These are phyloP conservation scores for Lodderomyces elongisporus DNA, from an alignment of 1,139 yeast genomes.

Conservation along the genomic window DNA sequence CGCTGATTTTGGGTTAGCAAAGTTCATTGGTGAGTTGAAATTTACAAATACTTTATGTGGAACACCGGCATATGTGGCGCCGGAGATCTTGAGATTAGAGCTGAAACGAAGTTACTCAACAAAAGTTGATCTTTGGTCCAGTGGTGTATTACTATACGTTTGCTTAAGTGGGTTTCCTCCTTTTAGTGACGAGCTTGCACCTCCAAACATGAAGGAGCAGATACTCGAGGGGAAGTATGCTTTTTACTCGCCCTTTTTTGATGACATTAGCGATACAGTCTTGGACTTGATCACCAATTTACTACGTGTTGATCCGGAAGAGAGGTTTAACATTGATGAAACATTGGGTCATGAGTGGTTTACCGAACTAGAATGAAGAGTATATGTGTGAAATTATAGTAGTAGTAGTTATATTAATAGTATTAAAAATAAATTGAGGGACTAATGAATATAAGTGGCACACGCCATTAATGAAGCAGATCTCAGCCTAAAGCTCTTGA, in stretches of 20 bases:
- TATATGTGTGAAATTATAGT: no score
- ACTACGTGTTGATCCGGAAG: slow-evolving; percentile 52
- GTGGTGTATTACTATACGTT: slow-evolving; percentile 70
- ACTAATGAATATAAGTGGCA: no score
- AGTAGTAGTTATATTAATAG: no score
- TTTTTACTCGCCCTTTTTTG: slow-evolving; percentile 79
- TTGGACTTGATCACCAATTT: slow-evolving; percentile 61
- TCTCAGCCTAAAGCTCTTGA: no score
- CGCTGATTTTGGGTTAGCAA: slow-evolving; percentile 79
- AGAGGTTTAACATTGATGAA: slow-evolving; percentile 47
- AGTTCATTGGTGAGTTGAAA: slow-evolving; percentile 70
- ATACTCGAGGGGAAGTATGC: slow-evolving; percentile 63
- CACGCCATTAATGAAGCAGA: no score
- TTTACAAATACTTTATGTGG: slow-evolving; percentile 79
- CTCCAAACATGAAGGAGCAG: slow-evolving; percentile 74
- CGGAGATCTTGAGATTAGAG: slow-evolving; percentile 50
- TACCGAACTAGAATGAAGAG: slow-evolving; percentile 6
- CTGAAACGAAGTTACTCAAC: slow-evolving; percentile 54
- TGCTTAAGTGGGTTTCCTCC: slow-evolving; percentile 85
- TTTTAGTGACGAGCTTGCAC: slow-evolving; percentile 74
- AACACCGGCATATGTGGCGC: slow-evolving; percentile 82
- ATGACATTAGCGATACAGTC: slow-evolving; percentile 57
- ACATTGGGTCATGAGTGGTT: slow-evolving; percentile 62
- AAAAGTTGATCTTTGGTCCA: slow-evolving; percentile 75
- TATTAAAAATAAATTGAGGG: no score